Evolutionary conservation across 352 stramenopile species (phyloP).

Genomic region (Globisporangium nodosum): DNA sequence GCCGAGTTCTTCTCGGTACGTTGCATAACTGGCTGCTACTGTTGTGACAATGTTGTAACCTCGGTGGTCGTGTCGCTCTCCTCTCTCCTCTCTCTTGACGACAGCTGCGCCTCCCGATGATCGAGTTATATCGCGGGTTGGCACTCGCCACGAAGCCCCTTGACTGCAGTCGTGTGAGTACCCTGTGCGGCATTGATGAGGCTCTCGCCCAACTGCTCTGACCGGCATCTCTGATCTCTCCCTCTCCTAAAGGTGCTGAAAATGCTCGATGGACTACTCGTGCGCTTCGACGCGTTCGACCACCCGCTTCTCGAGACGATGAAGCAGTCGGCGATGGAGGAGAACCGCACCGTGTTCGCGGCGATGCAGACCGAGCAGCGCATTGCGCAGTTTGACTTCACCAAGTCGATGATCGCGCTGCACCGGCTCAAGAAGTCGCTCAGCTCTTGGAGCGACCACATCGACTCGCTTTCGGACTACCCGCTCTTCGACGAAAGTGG

Average conservation of each 20-base stretch:
- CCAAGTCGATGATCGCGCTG: conserved; percentile 62
- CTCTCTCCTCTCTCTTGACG: not conserved
- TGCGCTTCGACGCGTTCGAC: conserved; percentile 54
- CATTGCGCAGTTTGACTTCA: conserved; percentile 74
- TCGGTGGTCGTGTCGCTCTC: not conserved
- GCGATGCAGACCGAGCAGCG: conserved; percentile 63
- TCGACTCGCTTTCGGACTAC: conserved; percentile 74
- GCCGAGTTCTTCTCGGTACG: conserved; percentile 74
- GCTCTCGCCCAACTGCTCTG: not conserved
- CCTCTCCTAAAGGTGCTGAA: conserved; percentile 38
- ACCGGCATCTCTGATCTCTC: conserved; percentile 2
- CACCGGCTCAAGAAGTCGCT: conserved; percentile 65
- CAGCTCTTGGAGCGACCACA: conserved; percentile 73
- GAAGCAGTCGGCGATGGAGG: conserved; percentile 65
- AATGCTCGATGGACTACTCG: conserved; percentile 38
- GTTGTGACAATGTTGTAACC: not conserved
- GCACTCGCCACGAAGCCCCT: conserved; percentile 41
- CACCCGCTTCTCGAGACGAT: conserved; percentile 65
- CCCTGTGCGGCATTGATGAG: not conserved
- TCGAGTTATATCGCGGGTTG: conserved; percentile 61
- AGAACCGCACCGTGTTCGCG: conserved; percentile 59
- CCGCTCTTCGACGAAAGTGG: conserved; percentile 57
- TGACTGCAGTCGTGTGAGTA: conserved; percentile 47
- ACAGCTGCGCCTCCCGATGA: conserved; percentile 66
- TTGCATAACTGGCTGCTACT: not conserved